Evolutionary conservation across 148 eudicot genomes (phyloP).

Genomic region (Bassia scoparia): DNA sequence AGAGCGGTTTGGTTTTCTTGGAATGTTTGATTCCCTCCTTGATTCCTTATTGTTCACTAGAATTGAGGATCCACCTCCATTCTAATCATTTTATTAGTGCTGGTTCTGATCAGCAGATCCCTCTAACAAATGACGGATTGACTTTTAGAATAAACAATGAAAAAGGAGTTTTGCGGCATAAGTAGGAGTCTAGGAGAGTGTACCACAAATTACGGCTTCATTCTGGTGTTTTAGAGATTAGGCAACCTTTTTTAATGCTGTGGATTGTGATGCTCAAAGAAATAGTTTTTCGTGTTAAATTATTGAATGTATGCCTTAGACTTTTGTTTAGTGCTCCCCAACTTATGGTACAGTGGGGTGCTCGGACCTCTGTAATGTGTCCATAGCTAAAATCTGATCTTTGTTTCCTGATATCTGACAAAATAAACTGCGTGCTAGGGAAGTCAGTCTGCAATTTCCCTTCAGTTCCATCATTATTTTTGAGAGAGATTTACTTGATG

Average conservation of each 20-base stretch:
- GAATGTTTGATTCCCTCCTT: conserved; percentile 11
- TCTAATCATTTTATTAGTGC: not conserved
- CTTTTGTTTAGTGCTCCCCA: not conserved
- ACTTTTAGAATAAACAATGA: not conserved
- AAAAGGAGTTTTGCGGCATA: too few species aligned
- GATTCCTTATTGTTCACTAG: conserved; percentile 2
- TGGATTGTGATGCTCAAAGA: conserved; percentile 9
- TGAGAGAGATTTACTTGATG: not conserved
- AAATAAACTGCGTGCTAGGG: not conserved
- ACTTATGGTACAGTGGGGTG: not conserved
- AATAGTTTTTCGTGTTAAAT: not conserved
- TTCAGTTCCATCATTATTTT: not conserved
- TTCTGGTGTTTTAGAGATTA: conserved; percentile 1
- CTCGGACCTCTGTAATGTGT: too few species aligned
- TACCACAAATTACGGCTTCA: conserved; percentile 14
- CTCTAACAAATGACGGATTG: not conserved
- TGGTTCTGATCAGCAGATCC: not conserved
- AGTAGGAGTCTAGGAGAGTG: not conserved
- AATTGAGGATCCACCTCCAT: conserved; percentile 1
- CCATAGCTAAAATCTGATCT: too few species aligned
- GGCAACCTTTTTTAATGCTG: not conserved
- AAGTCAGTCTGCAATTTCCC: not conserved
- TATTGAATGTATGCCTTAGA: not conserved
- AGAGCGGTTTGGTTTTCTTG: conserved; percentile 10
- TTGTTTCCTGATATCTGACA: not conserved